phyloP scores from a whole-genome alignment of 441 rosid genomes.

The Dalechampia spathulata region DNA sequence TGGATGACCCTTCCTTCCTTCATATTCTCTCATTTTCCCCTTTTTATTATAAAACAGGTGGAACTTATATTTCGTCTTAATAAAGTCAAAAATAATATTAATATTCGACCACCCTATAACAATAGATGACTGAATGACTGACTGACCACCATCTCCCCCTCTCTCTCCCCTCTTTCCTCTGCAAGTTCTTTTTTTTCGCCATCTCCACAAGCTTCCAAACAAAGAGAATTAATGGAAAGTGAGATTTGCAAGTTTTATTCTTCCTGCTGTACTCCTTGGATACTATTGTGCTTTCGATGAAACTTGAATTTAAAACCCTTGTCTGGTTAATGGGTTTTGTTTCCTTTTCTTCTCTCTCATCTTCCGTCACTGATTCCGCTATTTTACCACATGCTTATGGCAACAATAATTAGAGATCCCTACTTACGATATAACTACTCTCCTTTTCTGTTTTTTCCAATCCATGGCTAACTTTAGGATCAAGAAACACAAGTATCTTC shows the following conservation, averaged over 20 bases:
- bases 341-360: constrained; percentile 13
- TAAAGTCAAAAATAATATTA: constrained; percentile 38
- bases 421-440: constrained; percentile 27
- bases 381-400: constrained; percentile 35
- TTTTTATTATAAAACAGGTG: constrained; percentile 10
- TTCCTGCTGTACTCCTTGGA: constrained; percentile 24
- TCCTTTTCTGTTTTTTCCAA: constrained; percentile 10
- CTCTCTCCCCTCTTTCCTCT: constrained; percentile 32
- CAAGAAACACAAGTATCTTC: neutral
- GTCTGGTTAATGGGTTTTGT: constrained; percentile 49
- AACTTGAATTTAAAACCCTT: constrained; percentile 26
- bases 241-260: constrained; percentile 51
- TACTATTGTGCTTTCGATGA: constrained; percentile 30
- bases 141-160: constrained; percentile 42
- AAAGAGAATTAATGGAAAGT: constrained; percentile 84
- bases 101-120: constrained; percentile 37
- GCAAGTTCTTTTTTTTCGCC: constrained; percentile 38
- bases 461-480: constrained; percentile 40
- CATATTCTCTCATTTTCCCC: neutral
- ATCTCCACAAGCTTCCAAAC: constrained; percentile 79
- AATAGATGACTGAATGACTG: constrained; percentile 17
- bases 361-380: constrained; percentile 14
- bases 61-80: constrained; percentile 33
- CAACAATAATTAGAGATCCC: constrained; percentile 22
- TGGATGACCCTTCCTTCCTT: constrained; percentile 34